phyloP scores from a whole-genome alignment of 75 land plant genomes.

The Picea glauca region DNA sequence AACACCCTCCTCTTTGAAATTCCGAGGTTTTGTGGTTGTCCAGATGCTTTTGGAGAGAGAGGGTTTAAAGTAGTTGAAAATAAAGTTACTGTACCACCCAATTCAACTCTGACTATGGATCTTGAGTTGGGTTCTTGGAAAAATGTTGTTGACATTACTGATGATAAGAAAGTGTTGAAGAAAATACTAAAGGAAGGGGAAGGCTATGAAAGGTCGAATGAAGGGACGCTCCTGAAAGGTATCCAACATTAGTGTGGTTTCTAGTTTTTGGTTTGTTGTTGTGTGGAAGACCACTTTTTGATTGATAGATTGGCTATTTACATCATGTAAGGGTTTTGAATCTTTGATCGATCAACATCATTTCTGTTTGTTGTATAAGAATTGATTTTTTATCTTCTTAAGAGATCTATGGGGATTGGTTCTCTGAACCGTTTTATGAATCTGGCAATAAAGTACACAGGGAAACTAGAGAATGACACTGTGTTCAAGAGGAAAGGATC shows the following conservation, averaged over 20 bases:
- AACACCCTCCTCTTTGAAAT: neutral
- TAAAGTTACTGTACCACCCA: conserved; percentile 55
- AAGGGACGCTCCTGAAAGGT: conserved; percentile 67
- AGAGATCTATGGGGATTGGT: neutral
- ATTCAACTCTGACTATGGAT: conserved; percentile 47
- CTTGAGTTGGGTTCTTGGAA: conserved; percentile 78
- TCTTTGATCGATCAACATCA: too few relatives aligned
- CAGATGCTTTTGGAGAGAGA: conserved; percentile 78
- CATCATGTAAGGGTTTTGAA: too few relatives aligned
- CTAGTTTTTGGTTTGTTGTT: neutral
- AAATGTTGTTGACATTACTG: conserved; percentile 55
- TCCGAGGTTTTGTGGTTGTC: neutral
- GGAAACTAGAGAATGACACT: conserved; percentile 64
- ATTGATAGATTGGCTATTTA: too few relatives aligned
- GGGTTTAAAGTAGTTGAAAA: conserved; percentile 44
- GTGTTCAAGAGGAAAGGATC: conserved; percentile 71
- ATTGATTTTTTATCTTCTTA: neutral
- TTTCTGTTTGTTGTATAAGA: neutral
- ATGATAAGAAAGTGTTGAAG: conserved; percentile 68
- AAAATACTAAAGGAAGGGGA: conserved; percentile 72
- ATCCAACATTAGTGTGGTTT: neutral
- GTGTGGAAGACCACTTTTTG: neutral
- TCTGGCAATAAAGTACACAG: conserved; percentile 57
- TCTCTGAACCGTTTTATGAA: neutral
- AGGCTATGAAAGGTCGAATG: conserved; percentile 73